Evolutionary conservation across 345 rosid genomes (phyloP), one percentile per base, ranked within the genome.

Genomic region (Arabidopsis arenosa): DNA sequence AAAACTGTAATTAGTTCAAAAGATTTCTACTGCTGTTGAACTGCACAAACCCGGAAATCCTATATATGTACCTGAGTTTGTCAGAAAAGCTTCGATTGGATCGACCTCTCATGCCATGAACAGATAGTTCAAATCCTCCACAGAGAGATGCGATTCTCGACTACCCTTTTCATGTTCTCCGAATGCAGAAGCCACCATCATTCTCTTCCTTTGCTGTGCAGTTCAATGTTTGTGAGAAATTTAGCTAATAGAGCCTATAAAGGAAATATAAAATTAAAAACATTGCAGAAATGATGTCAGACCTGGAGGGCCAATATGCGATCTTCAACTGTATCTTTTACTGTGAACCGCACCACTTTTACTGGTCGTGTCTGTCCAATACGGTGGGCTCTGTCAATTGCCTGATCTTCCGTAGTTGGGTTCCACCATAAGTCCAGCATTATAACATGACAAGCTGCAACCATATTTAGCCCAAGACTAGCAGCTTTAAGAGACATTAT

Each of bases 401-500:
- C 97, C 70, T 94, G 98, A 82, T 94, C 97, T 80, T 94, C 98
- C 8, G 96, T 90, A 11, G 96, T 94, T 7, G 97, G 98, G 80
- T 94, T 94, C 98, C 97, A 94, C 98, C 97, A 94, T 7, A 94
- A 88, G 79, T 94, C 98, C 65, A 94, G 82, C 60, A 94, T 83
- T 35, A 94, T 76, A 67, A 94, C 98, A 81, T 77, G 97, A 73
- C 92, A 90, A 57, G 98, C 98, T 45, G 97, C 93, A 70, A 94
- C 97, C 98, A 94, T 85, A 79, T 94, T 92, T 21, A 94, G 83
- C 80, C 98, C 97, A 48, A 94, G 93, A 80, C 98, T 92, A 11
- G 98, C 98, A 72, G 97, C 97, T 85, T 94, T 94, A 74, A 94
- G 82, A 72, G 98, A 92, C 96, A 94, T 94, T 41, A 94, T 92